Base-by-base conservation (phyloP, 2,329 filamentous ascomycete genomes). In the Fusarium luffae region DNA sequence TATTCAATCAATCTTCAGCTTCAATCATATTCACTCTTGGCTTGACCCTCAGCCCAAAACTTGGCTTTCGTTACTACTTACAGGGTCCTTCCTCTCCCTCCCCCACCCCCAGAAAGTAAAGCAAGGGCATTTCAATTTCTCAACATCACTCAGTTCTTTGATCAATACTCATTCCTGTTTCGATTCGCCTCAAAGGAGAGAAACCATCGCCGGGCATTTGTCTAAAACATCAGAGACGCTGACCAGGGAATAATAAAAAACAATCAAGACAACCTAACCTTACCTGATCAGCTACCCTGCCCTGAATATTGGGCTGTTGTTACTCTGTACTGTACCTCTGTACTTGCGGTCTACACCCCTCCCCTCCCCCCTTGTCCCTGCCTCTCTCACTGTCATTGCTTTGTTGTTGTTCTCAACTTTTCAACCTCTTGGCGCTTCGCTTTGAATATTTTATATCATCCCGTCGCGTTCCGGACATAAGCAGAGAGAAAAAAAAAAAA, bases 101-200 rank as follows among this genome's bases (percentile, higher is more conserved):
- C 41, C 41, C 21, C 41, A 43, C 41, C 19, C 41, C 41, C 41
- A 43, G 19, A 43, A 23, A 43, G 41, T 43, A 43, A 25, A 43
- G 23, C 41, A 43, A 43, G 41, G 41, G 23, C 49, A 41, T 68
- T 68, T 68, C 48, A 30, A 41, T 68, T 68, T 68, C 48, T 64
- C 65, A 54, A 27, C 58, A 68, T 63, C 58, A 43, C 32, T 30
- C 47, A 59, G 7, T 40, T 40, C 48, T 51, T 51, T 40, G 9
- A 23, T 37, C 48, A 23, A 19, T 30, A 51, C 7, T 23, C 59
- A 42, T 67, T 63, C 32, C 32, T 41, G 27, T 41, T 25, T 13
- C 47, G 7, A 50, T 50, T 18, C 32, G 32, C 27, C 18, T 41
- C 19, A 51, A 37, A 51, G 58, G 41, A 23, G 41, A 23, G 19